These are phyloP conservation scores for Clausena lansium DNA, from an alignment of 345 rosid species.

Conservation along the genomic window DNA sequence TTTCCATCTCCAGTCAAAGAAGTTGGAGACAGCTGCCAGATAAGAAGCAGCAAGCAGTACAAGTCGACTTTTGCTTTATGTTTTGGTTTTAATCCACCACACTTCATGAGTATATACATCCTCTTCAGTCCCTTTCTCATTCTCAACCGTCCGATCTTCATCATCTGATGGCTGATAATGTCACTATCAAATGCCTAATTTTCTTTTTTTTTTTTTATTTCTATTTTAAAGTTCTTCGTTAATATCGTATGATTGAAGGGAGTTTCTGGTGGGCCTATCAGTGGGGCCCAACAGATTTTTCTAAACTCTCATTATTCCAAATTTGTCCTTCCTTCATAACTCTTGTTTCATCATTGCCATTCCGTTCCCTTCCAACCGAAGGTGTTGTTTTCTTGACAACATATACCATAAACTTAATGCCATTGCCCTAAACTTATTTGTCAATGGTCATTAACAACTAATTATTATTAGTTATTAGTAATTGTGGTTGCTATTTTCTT, in stretches of 20 bases:
- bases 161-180: background rate
- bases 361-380: background rate
- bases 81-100: background rate
- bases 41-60: background rate
- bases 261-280: background rate
- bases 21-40: constrained; percentile 40
- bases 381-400: background rate
- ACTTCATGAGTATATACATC: background rate
- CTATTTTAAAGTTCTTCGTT: background rate
- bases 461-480: no score
- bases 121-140: background rate
- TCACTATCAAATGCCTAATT: background rate
- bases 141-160: background rate
- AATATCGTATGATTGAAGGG: background rate
- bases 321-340: background rate
- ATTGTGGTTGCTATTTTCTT: no score
- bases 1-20: constrained; percentile 20
- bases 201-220: no score
- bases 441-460: no score
- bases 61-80: background rate
- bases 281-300: background rate
- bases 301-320: background rate
- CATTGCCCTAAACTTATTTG: no score
- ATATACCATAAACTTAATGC: no score
- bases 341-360: constrained; percentile 13